Evolutionary conservation across 345 rosid genomes (phyloP), one percentile per base, ranked within the genome.

Genomic region (Populus davidiana): DNA sequence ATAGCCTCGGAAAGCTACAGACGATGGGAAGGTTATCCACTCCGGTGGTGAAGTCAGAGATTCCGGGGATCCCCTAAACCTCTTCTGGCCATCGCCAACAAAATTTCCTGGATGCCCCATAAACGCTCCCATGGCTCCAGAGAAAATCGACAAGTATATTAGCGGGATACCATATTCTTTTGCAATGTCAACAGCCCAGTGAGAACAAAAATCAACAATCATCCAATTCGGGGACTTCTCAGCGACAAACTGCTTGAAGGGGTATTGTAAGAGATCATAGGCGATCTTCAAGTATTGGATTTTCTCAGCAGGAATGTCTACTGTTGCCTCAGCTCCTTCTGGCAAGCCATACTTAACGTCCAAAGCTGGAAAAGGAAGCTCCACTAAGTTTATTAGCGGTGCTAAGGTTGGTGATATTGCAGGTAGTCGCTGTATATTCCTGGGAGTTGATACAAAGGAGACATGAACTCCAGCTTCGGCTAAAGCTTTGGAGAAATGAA

Each of bases 311-410:
- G 84, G 75, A 62, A 86, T 14, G 70, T 86, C 89, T 5, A 78
- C 73, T 0, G 84, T 84, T 31, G 89, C 83, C 73, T 86, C 85
- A 12, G 76, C 78, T 0, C 76, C 82, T 23, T 75, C 47, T 0
- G 84, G 85, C 59, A 80, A 31, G 59, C 18, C 18, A n/a, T 20
- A 44, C 23, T 35, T 54, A 2, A 36, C 17, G 6, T 39, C 76
- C 5, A 64, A 12, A 1, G 20, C 11, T 17, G 89, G 87, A 33
- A 74, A 66, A 0, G 83, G 79, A 39, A 86, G 20, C 66, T 6
- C 66, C n/a, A 81, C 83, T 2, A 77, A 41, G 0, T 63, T 31
- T 6, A 81, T 18, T 1, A 73, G 54, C 1, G 44, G 5, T 35
- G 78, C 13, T 8, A 83, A 52, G 36, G 18, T 29, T 23, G 78